A percentile compares a stretch with the other conserved stretches of the same genome.
Conservation (phyloP, 305 asterid genomes). For the Andrographis paniculata region DNA sequence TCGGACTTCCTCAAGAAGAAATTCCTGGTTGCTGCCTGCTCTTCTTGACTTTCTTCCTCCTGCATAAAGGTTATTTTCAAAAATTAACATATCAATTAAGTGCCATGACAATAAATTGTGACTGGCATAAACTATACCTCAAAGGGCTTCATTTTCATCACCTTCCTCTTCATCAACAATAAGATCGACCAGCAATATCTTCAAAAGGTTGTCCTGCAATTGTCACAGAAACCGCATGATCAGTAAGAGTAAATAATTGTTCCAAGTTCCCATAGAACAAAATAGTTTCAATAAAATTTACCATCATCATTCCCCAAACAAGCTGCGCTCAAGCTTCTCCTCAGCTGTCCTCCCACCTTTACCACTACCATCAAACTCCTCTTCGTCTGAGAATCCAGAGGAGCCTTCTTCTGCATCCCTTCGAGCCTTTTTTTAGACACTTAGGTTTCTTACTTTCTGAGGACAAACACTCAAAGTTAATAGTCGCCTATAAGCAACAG, state of each 20-base stretch:
- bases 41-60: conserved; percentile 85
- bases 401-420: conserved; percentile 71
- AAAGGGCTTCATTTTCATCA: conserved; percentile 87
- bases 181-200: conserved; percentile 89
- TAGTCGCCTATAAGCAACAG: no score
- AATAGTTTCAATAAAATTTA: conserved; percentile 24
- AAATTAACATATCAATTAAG: no score
- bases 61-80: no score
- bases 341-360: conserved; percentile 70
- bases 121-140: no score
- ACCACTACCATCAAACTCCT: conserved; percentile 72
- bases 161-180: conserved; percentile 75
- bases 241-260: conserved; percentile 3
- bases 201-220: conserved; percentile 77
- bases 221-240: conserved; percentile 12
- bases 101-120: no score
- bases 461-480: no score
- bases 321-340: conserved; percentile 74
- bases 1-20: conserved; percentile 88
- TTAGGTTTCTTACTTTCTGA: conserved; percentile 85
- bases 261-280: neutral
- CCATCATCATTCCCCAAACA: conserved; percentile 95
- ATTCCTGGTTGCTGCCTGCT: conserved; percentile 84
- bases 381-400: conserved; percentile 84
- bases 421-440: conserved; percentile 83